Conservation (phyloP, 495 filamentous ascomycete species). For the Clohesyomyces aquaticus region DNA sequence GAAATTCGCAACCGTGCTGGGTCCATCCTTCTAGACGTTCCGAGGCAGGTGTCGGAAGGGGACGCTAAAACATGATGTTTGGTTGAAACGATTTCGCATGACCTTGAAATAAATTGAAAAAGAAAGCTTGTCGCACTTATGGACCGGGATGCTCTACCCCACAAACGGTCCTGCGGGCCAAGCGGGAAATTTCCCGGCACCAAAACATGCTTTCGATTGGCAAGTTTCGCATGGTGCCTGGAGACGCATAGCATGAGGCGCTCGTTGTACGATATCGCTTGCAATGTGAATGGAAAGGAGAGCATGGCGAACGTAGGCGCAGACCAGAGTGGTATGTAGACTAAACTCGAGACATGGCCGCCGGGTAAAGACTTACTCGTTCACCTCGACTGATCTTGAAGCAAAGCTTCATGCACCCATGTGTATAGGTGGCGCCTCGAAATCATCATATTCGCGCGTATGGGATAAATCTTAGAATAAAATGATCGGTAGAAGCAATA, state of each 20-base stretch:
- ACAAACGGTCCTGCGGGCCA: conserved; percentile 29
- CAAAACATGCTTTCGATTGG: conserved; percentile 13
- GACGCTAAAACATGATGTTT: conserved; percentile 3
- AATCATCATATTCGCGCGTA: not conserved
- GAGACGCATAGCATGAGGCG: conserved; percentile 4
- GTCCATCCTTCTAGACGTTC: not conserved
- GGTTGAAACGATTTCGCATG: conserved; percentile 6
- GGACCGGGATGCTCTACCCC: conserved; percentile 26
- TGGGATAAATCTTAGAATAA: not conserved
- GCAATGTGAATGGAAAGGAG: not conserved
- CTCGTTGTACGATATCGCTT: not conserved
- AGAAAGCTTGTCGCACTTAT: conserved; percentile 20
- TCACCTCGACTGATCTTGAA: not conserved
- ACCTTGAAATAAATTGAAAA: conserved; percentile 26
- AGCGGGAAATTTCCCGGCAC: conserved; percentile 14
- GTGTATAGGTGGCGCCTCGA: not conserved
- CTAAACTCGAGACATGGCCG: not conserved
- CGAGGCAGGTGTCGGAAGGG: not conserved
- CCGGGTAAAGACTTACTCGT: conserved; percentile 3
- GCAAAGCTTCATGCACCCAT: not conserved
- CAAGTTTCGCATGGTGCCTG: not conserved
- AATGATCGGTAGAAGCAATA: not conserved
- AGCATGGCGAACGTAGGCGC: not conserved
- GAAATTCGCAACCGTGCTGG: not conserved
- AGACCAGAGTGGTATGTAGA: not conserved